Base-by-base conservation (phyloP, 2,329 filamentous ascomycete species). In the Penicillium sp. region DNA sequence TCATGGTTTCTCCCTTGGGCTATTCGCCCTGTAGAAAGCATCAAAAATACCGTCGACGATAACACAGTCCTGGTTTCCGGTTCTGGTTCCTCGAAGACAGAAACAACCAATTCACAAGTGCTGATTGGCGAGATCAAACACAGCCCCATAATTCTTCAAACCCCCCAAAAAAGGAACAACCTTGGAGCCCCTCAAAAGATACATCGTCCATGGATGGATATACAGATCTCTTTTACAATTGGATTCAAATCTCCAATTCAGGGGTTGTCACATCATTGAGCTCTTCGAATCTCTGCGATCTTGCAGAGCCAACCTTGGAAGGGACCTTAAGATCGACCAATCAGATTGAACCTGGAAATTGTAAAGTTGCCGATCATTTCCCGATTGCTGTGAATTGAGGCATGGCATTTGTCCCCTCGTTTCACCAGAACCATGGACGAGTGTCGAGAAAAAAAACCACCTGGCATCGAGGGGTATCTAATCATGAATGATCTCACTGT, bases 261-360 rank as follows among this genome's bases (percentile, higher is more conserved):
- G 29, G 29, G 29, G 29, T 26, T 26, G 24, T 26, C 24, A 38
- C 42, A 45, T 52, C 50, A 52, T 39, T 16, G 34, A 5, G 8
- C 8, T 6, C 1, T 26, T 29, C n/a, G 18, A 31, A 8, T 22
- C 26, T 22, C 26, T 46, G 50, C 57, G 61, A 64, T 64, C 48
- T 37, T 47, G 14, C 43, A 32, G 37, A 34, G 22, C 29, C 9
- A 14, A 38, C 32, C 34, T 46, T 47, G 38, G 20, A 52, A 54
- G 53, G 24, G 24, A 32, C 52, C 54, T 55, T 48, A 39, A 43
- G 58, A 64, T 62, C 56, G 60, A 39, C 47, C 59, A 55, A 63
- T 61, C 58, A 37, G 40, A 59, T 62, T 49, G 49, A 34, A 5
- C 11, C 24, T 26, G 22, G 22, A 57, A 53, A 44, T 59, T 57